phyloP scores from a whole-genome alignment of 805 yeast species.

The Ogataea nakhonphanomensis region DNA sequence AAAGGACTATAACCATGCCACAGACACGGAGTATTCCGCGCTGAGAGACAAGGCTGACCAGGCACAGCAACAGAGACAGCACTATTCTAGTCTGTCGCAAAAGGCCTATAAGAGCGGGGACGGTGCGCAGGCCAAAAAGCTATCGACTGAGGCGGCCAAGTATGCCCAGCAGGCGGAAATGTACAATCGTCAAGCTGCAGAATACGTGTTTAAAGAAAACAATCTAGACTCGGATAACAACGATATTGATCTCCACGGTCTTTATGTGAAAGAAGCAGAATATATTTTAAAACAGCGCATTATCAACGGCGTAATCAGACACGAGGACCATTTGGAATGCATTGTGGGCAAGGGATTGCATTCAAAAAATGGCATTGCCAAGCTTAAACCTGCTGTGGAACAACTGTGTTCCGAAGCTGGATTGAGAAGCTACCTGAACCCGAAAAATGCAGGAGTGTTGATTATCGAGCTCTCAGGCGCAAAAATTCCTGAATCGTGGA shows the following conservation, averaged over 20 bases:
- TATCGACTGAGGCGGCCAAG: conserved; percentile 66
- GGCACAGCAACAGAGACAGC: conserved; percentile 54
- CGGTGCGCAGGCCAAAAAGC: conserved; percentile 64
- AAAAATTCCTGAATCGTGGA: conserved; percentile 39
- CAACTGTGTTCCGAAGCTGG: conserved; percentile 65
- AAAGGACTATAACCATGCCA: conserved; percentile 68
- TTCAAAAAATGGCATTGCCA: conserved; percentile 77
- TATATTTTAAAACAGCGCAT: conserved; percentile 72
- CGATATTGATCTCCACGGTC: conserved; percentile 92
- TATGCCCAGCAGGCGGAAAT: conserved; percentile 60
- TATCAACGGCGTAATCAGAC: conserved; percentile 54
- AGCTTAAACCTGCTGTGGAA: conserved; percentile 86
- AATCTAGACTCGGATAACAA: conserved; percentile 80
- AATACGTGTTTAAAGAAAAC: conserved; percentile 81
- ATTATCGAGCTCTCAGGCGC: conserved; percentile 59
- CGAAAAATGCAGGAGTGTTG: conserved; percentile 76
- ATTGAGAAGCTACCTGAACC: conserved; percentile 59
- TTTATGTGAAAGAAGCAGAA: conserved; percentile 84
- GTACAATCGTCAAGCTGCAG: conserved; percentile 79
- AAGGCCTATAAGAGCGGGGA: conserved; percentile 74
- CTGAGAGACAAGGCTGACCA: conserved; percentile 66
- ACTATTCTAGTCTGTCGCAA: conserved; percentile 66
- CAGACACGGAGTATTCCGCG: conserved; percentile 58
- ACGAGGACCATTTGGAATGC: conserved; percentile 65
- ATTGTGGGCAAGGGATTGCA: conserved; percentile 94